These are phyloP conservation scores for Xylaria sp. DNA, from an alignment of 2,329 filamentous ascomycete genomes.

Conservation along the genomic window DNA sequence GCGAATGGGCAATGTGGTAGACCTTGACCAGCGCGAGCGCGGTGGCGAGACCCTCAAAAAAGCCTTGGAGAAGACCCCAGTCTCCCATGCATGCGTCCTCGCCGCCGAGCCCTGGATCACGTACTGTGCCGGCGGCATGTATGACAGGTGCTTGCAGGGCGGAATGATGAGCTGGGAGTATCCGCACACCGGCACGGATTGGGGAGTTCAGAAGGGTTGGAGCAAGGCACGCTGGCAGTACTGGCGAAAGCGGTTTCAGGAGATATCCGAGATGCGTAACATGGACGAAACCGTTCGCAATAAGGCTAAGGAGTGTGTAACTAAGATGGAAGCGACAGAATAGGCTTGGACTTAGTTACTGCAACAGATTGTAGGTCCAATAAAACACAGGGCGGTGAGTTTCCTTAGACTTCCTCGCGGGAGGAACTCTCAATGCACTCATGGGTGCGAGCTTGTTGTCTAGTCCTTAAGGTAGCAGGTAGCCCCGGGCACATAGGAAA, in stretches of 20 bases:
- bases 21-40: constrained; percentile 19
- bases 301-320: not conserved
- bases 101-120: constrained; percentile 16
- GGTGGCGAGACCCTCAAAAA: constrained; percentile 12
- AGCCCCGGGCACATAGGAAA: no score
- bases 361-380: no score
- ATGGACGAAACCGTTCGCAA: not conserved
- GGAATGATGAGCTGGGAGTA: constrained; percentile 18
- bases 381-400: no score
- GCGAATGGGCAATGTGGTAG: constrained; percentile 1
- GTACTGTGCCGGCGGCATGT: constrained; percentile 13
- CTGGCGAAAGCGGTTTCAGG: constrained; percentile 15
- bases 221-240: constrained; percentile 15
- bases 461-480: no score
- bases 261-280: constrained; percentile 3
- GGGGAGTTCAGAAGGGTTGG: constrained; percentile 15
- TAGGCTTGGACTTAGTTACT: no score
- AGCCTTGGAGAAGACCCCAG: constrained; percentile 9
- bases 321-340: not conserved
- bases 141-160: constrained; percentile 13
- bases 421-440: no score
- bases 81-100: constrained; percentile 5
- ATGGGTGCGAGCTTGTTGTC: no score
- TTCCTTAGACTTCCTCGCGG: no score
- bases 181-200: constrained; percentile 13